Evolutionary conservation across 345 rosid genomes (phyloP), one percentile per base, ranked within the genome.

Genomic region (Erucastrum elatum): DNA sequence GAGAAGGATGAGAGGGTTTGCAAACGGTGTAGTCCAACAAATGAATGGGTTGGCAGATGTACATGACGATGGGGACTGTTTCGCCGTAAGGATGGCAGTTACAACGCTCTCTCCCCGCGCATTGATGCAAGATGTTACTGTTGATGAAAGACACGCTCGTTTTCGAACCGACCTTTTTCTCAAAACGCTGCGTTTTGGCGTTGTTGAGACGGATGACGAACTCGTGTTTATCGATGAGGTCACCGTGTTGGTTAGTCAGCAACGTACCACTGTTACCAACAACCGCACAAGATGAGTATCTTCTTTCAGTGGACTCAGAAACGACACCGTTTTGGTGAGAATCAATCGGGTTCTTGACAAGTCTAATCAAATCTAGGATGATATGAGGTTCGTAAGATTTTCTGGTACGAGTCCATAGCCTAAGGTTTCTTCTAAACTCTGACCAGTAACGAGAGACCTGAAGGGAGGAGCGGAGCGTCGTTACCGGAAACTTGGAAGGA

Each of bases 251-350:
- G 29, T 70, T 84, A 13, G 82, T 82, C 64, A 94, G 68, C 82
- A 94, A 80, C 39, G 92, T 90, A 30, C 98, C 98, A 70, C 97
- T 92, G 53, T 94, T 94, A 6, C 98, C 98, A 34, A 92, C 97
- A 7, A 94, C 93, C 8, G 98, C 98, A 81, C 97, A 94, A 68
- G 98, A 89, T 6, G 70, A 74, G 64, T 89, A 92, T 64, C 83
- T 44, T 64, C 83, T 44, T 21, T 21, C 21, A 21, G 21, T 21
- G 21, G 21, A 21, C 21, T 21, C 21, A 21, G 72, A 78, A 65
- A 63, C 68, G 41, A 70, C 56, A 3, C 87, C 91, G 3, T 15
- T 37, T 72, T 75, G 80, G 65, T 84, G 87, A 75, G 53, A 75
- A 71, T 88, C 92, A 61, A 94, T 82, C 11, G 84, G 92, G 60